Evolutionary conservation across 176 grass and related monocot species (phyloP).

Genomic region (Paspalum notatum): DNA sequence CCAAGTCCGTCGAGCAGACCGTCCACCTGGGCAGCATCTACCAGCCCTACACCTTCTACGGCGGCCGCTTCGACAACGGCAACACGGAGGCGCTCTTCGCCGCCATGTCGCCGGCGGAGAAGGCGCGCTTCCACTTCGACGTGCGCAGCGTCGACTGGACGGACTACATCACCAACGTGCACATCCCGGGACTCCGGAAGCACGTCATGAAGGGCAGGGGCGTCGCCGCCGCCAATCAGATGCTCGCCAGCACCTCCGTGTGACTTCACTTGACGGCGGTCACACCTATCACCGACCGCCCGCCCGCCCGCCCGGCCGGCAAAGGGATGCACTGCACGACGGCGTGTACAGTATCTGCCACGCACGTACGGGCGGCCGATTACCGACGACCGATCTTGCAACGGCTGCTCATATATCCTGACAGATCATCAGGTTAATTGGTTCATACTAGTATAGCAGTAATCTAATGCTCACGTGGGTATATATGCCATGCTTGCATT

Average conservation of each 20-base stretch:
- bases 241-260: constrained; percentile 37
- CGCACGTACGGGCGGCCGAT: neutral
- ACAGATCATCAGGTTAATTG: too few species aligned
- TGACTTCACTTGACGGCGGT: neutral
- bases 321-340: constrained; percentile 28
- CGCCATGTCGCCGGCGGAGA: constrained; percentile 77
- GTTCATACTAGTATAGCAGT: neutral
- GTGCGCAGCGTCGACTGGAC: constrained; percentile 79
- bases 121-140: constrained; percentile 69
- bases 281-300: neutral
- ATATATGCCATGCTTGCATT: neutral
- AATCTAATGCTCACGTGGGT: constrained; percentile 7
- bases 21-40: constrained; percentile 83
- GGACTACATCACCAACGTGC: constrained; percentile 84
- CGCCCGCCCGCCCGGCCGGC: neutral
- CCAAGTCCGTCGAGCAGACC: constrained; percentile 78
- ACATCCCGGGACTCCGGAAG: constrained; percentile 87
- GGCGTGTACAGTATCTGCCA: constrained; percentile 40
- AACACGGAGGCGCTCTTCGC: constrained; percentile 67
- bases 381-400: too few species aligned
- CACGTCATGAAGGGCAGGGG: constrained; percentile 90
- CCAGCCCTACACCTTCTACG: constrained; percentile 92
- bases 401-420: too few species aligned
- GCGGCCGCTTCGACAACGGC: constrained; percentile 72
- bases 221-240: constrained; percentile 27